Evolutionary conservation across 352 stramenopile genomes (phyloP).

Genomic region (Blastocystis hominis): DNA sequence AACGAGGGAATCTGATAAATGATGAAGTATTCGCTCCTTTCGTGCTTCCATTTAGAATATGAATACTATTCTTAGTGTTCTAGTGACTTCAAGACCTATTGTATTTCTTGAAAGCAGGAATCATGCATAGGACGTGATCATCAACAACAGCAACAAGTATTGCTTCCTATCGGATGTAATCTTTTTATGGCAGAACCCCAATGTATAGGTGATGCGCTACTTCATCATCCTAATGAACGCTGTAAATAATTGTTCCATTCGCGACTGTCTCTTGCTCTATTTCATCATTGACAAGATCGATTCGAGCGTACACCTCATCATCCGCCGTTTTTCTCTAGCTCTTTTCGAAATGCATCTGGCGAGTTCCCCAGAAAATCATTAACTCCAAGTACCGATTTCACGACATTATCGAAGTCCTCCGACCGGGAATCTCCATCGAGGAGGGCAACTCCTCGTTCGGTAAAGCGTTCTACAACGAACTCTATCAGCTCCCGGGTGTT

Average conservation of each 20-base stretch:
- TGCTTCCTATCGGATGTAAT: slow-evolving; percentile 4
- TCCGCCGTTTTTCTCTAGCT: not conserved
- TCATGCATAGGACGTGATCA: slow-evolving; percentile 6
- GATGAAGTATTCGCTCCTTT: not conserved
- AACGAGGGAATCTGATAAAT: slow-evolving; percentile 25
- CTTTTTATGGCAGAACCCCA: not conserved
- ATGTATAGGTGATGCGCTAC: not conserved
- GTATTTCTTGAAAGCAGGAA: not conserved
- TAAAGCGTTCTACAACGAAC: not conserved
- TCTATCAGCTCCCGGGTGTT: not conserved
- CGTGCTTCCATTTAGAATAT: not conserved
- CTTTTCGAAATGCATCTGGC: not conserved
- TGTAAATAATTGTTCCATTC: slow-evolving; percentile 12
- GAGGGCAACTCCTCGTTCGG: not conserved
- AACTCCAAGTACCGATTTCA: not conserved
- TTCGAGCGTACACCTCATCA: not conserved
- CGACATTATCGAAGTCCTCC: not conserved
- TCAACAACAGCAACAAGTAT: slow-evolving; percentile 21
- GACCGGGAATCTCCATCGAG: not conserved
- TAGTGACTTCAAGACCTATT: not conserved
- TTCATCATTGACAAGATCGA: slow-evolving; percentile 18
- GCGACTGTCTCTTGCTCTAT: slow-evolving; percentile 14
- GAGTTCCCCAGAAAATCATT: not conserved
- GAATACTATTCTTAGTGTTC: slow-evolving; percentile 17
- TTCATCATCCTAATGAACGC: slow-evolving; percentile 37